Percentiles rank a stretch among this genome's conserved stretches.
Evolutionary conservation across 75 land plant genomes (phyloP).

Genomic region (Larix kaempferi): DNA sequence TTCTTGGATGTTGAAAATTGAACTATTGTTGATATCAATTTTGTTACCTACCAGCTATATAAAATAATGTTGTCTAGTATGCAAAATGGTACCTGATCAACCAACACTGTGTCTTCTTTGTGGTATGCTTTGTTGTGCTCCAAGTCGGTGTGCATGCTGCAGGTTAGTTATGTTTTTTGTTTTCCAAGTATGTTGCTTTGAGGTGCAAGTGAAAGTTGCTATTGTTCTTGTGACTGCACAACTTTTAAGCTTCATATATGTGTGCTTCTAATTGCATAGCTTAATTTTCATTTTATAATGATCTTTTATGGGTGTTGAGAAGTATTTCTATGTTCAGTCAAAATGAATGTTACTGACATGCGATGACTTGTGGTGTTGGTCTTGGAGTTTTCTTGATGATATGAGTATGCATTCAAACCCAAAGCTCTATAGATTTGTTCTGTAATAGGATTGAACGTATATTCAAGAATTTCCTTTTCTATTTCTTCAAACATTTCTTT

Average conservation of each 20-base stretch:
- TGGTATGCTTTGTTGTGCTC: constrained; percentile 81
- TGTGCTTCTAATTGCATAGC: background rate
- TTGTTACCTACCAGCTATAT: constrained; percentile 50
- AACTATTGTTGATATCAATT: background rate
- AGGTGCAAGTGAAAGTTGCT: background rate
- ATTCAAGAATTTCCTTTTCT: background rate
- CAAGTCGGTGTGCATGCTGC: constrained; percentile 66
- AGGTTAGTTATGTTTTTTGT: constrained; percentile 28
- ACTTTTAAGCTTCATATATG: background rate
- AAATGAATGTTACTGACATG: constrained; percentile 65
- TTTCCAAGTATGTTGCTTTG: background rate
- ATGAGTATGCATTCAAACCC: constrained; percentile 40
- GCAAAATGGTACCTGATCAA: constrained; percentile 49
- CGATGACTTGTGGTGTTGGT: constrained; percentile 79
- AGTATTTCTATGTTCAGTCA: constrained; percentile 25
- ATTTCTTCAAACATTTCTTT: constrained; percentile 5
- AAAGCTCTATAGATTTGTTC: background rate
- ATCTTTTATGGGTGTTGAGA: background rate
- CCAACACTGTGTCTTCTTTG: constrained; percentile 92
- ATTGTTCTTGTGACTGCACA: background rate
- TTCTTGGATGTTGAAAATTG: background rate
- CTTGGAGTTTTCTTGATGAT: constrained; percentile 83
- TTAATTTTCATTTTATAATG: background rate
- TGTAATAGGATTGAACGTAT: background rate
- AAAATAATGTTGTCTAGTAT: constrained; percentile 62